Conservation (phyloP, 2,329 filamentous ascomycete genomes). For the Pochonia chlamydosporia region DNA sequence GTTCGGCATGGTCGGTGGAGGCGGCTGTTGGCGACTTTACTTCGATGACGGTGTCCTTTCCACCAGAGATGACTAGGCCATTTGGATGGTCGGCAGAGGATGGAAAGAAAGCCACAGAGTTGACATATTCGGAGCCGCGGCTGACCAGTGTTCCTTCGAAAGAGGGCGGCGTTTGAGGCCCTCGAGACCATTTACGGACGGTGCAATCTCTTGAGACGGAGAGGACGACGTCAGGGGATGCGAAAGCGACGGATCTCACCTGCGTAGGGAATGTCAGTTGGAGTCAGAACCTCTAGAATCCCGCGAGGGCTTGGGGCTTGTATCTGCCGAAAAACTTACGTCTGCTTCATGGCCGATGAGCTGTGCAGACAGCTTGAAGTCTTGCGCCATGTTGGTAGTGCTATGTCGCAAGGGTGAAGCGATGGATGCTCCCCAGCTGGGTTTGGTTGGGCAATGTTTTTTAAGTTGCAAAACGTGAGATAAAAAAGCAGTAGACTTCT, state of each 20-base stretch:
- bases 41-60: conserved; percentile 90
- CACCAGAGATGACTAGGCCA: conserved; percentile 80
- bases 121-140: conserved; percentile 81
- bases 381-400: conserved; percentile 55
- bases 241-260: conserved; percentile 84
- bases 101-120: conserved; percentile 71
- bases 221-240: conserved; percentile 63
- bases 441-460: neutral
- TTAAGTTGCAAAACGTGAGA: conserved; percentile 1
- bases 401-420: conserved; percentile 5
- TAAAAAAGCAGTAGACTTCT: neutral
- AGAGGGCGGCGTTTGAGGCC: conserved; percentile 56
- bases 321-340: conserved; percentile 56
- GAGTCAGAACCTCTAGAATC: neutral
- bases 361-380: conserved; percentile 90
- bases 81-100: conserved; percentile 64
- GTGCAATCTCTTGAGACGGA: conserved; percentile 90
- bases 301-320: too few relatives aligned
- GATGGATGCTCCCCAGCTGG: conserved; percentile 6
- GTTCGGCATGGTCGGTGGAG: conserved; percentile 72
- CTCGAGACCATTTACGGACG: conserved; percentile 77
- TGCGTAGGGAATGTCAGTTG: conserved; percentile 29
- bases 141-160: conserved; percentile 77
- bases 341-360: conserved; percentile 88
- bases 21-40: conserved; percentile 66